Base-by-base conservation (phyloP, 306 rosid species). In the Elaeagnus macrophylla region DNA sequence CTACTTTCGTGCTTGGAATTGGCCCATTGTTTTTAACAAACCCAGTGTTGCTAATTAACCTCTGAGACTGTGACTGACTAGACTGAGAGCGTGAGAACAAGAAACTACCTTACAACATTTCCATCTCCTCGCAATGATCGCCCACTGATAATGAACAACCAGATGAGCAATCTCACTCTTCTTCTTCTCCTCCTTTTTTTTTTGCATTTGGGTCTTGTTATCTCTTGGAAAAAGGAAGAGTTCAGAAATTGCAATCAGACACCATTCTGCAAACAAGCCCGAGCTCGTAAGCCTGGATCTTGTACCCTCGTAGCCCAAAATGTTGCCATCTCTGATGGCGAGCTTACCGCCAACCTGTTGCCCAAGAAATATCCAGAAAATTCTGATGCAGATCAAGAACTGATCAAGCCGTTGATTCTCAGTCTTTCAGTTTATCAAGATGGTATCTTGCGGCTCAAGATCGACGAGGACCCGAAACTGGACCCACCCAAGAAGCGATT, bases 251-350 rank as follows among this genome's bases (percentile, higher is more conserved):
- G 99, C 54, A 57, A 87, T 62, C 89, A 91, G 47, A 82, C 95
- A 71, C 99, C 99, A 43, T 91, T 91, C 71, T 91, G 99, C 81
- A 84, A 87, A 59, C 85, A 82, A 54, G 96, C 95, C 32, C 89
- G 95, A 32, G 59, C 85, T 53, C 89, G 84, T 54, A 69, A 68
- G 7, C 85, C 94, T 1, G 81, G 75, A 40, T 75, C 57, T 39
- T 84, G 62, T 74, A 51, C 89, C 20, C 82, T 91, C 60, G 5
- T 56, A 44, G 95, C 89, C 72, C 62, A 73, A 19, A 42, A 77
- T 14, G 76, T 80, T 57, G 3, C 77, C 70, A 62, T 91, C 56
- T 57, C 76, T 59, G 75, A 82, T 32, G 99, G 99, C 1, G 83
- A 82, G 37, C 87, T 91, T 67, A 57, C 77, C 43, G 99, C 99